Evolutionary conservation across 1,284 basidiomycete species (phyloP).

Genomic region (Pulchroboletus neoregius): DNA sequence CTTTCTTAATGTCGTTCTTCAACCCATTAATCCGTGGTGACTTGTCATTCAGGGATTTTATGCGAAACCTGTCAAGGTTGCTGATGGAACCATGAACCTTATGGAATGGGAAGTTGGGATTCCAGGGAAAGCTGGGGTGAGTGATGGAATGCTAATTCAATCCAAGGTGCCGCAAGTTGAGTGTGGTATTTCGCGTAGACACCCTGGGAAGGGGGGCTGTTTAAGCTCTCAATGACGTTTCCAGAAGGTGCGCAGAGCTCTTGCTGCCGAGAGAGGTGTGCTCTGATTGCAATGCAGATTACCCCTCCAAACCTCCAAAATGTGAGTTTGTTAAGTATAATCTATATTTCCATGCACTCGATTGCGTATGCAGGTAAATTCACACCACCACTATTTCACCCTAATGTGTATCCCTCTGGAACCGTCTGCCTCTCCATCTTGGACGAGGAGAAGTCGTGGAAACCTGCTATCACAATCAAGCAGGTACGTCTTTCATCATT

Average conservation of each 20-base stretch:
- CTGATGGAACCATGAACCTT: slow-evolving; percentile 93
- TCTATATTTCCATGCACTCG: slow-evolving; percentile 1
- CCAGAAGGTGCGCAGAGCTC: slow-evolving; percentile 70
- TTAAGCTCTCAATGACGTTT: slow-evolving; percentile 91
- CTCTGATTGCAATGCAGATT: slow-evolving; percentile 53
- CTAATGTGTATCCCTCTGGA: slow-evolving; percentile 98
- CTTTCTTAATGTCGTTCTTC: slow-evolving; percentile 1
- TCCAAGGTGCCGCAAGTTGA: slow-evolving; percentile 17
- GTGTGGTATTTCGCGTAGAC: slow-evolving; percentile 55
- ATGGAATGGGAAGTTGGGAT: slow-evolving; percentile 99
- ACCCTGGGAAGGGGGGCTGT: slow-evolving; percentile 93
- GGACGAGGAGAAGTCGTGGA: slow-evolving; percentile 99
- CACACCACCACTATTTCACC: slow-evolving; percentile 93
- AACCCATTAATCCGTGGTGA: slow-evolving; percentile 6
- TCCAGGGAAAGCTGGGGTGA: slow-evolving; percentile 78
- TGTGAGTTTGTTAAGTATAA: slow-evolving; percentile 48
- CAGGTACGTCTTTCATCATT: slow-evolving; percentile 55
- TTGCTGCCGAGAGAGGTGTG: not conserved
- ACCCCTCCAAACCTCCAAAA: slow-evolving; percentile 94
- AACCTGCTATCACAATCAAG: slow-evolving; percentile 98
- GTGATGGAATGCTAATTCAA: slow-evolving; percentile 32
- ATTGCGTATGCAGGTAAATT: slow-evolving; percentile 77
- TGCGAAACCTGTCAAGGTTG: slow-evolving; percentile 84
- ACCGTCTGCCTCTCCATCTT: slow-evolving; percentile 98
- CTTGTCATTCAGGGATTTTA: slow-evolving; percentile 79